These are phyloP conservation scores for Cladobotryum protrusum DNA, from an alignment of 2,329 filamentous ascomycete genomes.

Conservation along the genomic window DNA sequence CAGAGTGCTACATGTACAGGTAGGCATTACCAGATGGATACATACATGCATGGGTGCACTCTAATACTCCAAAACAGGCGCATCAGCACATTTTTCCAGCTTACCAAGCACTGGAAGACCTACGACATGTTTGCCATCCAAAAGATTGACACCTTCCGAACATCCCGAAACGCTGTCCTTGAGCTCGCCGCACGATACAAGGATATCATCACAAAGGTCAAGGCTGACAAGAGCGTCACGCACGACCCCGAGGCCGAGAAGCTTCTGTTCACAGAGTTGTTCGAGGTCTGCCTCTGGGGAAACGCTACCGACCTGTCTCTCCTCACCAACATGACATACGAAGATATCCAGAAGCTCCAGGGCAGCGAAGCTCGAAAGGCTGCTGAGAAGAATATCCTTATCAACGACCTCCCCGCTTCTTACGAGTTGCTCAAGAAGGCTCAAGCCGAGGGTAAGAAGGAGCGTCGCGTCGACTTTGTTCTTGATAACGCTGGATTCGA, in stretches of 20 bases:
- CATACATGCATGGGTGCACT: neutral
- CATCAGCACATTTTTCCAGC: slow-evolving; percentile 69
- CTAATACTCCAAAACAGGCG: slow-evolving; percentile 43
- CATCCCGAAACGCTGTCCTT: slow-evolving; percentile 77
- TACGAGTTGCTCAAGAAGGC: slow-evolving; percentile 64
- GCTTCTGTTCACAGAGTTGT: slow-evolving; percentile 84
- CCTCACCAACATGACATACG: slow-evolving; percentile 82
- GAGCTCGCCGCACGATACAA: slow-evolving; percentile 77
- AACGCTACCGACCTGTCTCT: slow-evolving; percentile 94
- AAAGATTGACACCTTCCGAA: slow-evolving; percentile 88
- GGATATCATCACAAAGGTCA: slow-evolving; percentile 63
- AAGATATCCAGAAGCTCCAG: slow-evolving; percentile 95
- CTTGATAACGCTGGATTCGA: slow-evolving; percentile 98
- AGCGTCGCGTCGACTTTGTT: slow-evolving; percentile 84
- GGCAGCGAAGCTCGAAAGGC: slow-evolving; percentile 79
- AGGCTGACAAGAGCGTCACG: slow-evolving; percentile 43
- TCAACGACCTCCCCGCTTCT: slow-evolving; percentile 72
- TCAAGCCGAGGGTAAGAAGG: slow-evolving; percentile 54
- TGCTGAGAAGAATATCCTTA: slow-evolving; percentile 84
- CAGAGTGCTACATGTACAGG: slow-evolving; percentile 92
- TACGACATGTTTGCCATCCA: slow-evolving; percentile 89
- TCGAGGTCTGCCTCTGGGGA: slow-evolving; percentile 93
- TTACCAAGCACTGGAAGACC: slow-evolving; percentile 74
- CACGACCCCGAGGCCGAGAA: slow-evolving; percentile 63
- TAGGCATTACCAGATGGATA: slow-evolving; percentile 24